phyloP scores from a whole-genome alignment of 2,329 filamentous ascomycete species.

The Trichophyton mentagrophytes region DNA sequence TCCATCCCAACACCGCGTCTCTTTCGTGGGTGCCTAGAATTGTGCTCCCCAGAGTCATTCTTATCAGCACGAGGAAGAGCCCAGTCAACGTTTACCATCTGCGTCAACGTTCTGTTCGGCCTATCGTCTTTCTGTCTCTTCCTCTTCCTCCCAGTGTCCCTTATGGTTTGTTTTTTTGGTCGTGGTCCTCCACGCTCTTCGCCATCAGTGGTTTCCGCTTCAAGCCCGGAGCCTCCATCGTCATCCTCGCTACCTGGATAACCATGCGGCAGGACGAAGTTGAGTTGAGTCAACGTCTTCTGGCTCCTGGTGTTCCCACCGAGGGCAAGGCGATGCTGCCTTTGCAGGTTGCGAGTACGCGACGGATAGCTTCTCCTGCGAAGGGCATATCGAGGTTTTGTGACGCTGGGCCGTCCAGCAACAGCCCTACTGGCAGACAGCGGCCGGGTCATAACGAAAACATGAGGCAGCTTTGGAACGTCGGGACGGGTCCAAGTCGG shows the following conservation, averaged over 20 bases:
- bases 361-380: not conserved
- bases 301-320: conserved; percentile 19
- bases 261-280: conserved; percentile 22
- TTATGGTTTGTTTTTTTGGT: not conserved
- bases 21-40: not conserved
- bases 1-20: conserved; percentile 3
- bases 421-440: not conserved
- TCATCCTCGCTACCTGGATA: conserved; percentile 15
- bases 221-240: conserved; percentile 22
- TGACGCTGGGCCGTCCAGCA: not conserved
- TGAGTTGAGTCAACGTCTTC: conserved; percentile 32
- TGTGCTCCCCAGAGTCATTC: not conserved
- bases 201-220: conserved; percentile 14
- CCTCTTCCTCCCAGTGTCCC: not conserved
- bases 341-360: conserved; percentile 1
- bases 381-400: not conserved
- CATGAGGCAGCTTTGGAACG: not conserved
- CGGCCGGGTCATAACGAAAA: not conserved
- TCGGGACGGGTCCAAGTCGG: not conserved
- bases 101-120: conserved; percentile 8
- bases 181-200: conserved; percentile 9
- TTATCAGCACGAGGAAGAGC: not conserved
- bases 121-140: not conserved
- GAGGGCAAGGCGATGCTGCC: conserved; percentile 11
- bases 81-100: conserved; percentile 6